A percentile compares a stretch with the other conserved stretches of the same genome.
These are phyloP conservation scores for Akanthomyces lecanii DNA, from an alignment of 2,329 filamentous ascomycete genomes.

Conservation along the genomic window DNA sequence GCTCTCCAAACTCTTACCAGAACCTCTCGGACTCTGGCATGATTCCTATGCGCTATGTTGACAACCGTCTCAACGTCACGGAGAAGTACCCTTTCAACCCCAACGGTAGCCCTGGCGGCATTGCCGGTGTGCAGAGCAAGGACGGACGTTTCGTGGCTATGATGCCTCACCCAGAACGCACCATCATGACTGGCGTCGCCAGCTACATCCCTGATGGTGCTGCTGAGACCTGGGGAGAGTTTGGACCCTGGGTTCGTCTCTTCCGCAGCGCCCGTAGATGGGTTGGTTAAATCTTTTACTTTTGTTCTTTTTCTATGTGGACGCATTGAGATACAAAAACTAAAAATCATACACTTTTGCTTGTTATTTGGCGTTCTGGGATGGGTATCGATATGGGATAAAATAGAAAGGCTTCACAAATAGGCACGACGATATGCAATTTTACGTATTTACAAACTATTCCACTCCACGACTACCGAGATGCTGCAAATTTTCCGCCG, in stretches of 20 bases:
- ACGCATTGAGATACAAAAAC: constrained; percentile 1
- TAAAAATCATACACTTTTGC: neutral
- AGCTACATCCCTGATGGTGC: constrained; percentile 64
- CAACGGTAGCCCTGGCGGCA: constrained; percentile 77
- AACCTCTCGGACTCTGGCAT: constrained; percentile 62
- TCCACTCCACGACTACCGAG: neutral
- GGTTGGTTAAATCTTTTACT: constrained; percentile 55
- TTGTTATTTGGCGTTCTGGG: neutral
- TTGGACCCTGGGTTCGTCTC: constrained; percentile 79
- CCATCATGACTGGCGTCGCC: constrained; percentile 71
- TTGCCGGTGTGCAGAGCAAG: constrained; percentile 71
- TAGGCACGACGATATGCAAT: neutral
- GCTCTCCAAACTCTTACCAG: constrained; percentile 46
- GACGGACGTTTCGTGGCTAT: constrained; percentile 80
- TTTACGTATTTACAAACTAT: neutral
- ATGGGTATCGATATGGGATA: neutral
- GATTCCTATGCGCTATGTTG: constrained; percentile 76
- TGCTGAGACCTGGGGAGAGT: constrained; percentile 67
- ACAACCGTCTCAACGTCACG: constrained; percentile 69
- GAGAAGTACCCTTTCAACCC: constrained; percentile 83
- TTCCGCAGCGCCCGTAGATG: constrained; percentile 85
- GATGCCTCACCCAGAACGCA: constrained; percentile 95
- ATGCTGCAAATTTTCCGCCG: neutral
- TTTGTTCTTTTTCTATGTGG: neutral
- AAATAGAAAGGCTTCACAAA: constrained; percentile 1